Base-by-base conservation (phyloP, 2,329 filamentous ascomycete species). In the Ophiostoma piceae region DNA sequence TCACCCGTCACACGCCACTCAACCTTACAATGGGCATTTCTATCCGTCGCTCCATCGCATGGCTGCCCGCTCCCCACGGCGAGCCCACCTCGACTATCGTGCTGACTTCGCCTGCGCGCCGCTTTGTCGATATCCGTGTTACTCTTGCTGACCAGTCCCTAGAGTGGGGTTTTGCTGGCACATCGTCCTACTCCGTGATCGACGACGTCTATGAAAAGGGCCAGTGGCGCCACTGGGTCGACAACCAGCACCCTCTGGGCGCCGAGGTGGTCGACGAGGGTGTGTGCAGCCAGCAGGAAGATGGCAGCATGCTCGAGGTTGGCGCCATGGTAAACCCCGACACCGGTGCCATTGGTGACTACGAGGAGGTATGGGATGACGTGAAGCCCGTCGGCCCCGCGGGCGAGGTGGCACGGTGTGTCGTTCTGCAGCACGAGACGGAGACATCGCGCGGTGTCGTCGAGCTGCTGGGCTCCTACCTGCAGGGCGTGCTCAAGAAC, bases 111-210 rank as follows among this genome's bases (percentile, higher is more conserved):
- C 84, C 85, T 1, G 76, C 77, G 35, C 80, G 80, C 39, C 82
- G 80, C 51, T 91, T 89, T 75, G 84, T 90, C 51, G 89, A 91
- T 74, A 76, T 90, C 29, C 84, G 89, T 57, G 79, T 89, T 19
- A 74, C 78, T 8, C 41, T 68, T 5, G 1, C 14, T 51, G 7
- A 66, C 60, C 39, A 71, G 35, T 69, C 72, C 5, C 80, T 91
- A 1, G 87, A 90, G 74, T 91, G 89, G 89, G 88, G 84, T 3
- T 88, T 90, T 73, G 86, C 85, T 0, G 88, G 88, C 1, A 81
- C 77, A 0, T 85, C 85, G 0, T 80, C 79, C 0, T 82, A 80
- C 0, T 72, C 74, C 37, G 70, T 74, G 5, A 73, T 75, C 76
- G 57, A 71, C 26, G 67, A 57, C 64, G 22, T 16, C 22, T 41